These are phyloP conservation scores for Alternaria triticimaculans DNA, from an alignment of 2,329 filamentous ascomycete species.

Conservation along the genomic window DNA sequence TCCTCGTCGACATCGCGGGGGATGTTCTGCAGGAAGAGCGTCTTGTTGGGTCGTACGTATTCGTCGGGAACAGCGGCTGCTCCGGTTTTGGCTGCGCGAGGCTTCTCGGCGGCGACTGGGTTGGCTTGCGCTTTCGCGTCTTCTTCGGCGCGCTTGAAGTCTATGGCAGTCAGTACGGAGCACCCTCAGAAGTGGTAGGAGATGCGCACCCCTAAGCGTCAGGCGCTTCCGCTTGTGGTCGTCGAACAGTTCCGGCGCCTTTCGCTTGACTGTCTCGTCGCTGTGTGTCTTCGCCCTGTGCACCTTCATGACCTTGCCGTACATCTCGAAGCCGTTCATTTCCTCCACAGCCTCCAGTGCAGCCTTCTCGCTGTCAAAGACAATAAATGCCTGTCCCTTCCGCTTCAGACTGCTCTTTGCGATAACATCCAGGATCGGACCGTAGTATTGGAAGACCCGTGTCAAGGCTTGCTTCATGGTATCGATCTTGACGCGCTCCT, in stretches of 20 bases:
- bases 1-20: slow-evolving; percentile 87
- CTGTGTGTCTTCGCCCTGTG: slow-evolving; percentile 82
- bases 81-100: slow-evolving; percentile 72
- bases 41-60: slow-evolving; percentile 96
- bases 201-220: slow-evolving; percentile 80
- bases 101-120: slow-evolving; percentile 59
- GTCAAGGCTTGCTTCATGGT: slow-evolving; percentile 74
- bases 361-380: slow-evolving; percentile 83
- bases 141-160: slow-evolving; percentile 82
- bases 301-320: slow-evolving; percentile 87
- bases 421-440: slow-evolving; percentile 81
- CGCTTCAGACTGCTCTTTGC: slow-evolving; percentile 89
- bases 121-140: slow-evolving; percentile 79
- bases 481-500: slow-evolving; percentile 88
- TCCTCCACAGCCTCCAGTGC: slow-evolving; percentile 84
- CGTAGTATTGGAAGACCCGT: slow-evolving; percentile 87
- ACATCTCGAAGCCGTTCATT: slow-evolving; percentile 89
- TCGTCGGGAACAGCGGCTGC: slow-evolving; percentile 89
- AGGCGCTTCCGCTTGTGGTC: slow-evolving; percentile 81
- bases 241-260: slow-evolving; percentile 84
- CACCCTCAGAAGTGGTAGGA: slow-evolving; percentile 42
- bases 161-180: slow-evolving; percentile 47
- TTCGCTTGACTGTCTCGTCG: slow-evolving; percentile 81
- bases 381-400: slow-evolving; percentile 94
- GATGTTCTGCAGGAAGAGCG: slow-evolving; percentile 90